A percentile compares a stretch with the other conserved stretches of the same genome.
These are phyloP conservation scores for Blepharisma japonicum DNA, from an alignment of 73 alveolate species.

Conservation along the genomic window DNA sequence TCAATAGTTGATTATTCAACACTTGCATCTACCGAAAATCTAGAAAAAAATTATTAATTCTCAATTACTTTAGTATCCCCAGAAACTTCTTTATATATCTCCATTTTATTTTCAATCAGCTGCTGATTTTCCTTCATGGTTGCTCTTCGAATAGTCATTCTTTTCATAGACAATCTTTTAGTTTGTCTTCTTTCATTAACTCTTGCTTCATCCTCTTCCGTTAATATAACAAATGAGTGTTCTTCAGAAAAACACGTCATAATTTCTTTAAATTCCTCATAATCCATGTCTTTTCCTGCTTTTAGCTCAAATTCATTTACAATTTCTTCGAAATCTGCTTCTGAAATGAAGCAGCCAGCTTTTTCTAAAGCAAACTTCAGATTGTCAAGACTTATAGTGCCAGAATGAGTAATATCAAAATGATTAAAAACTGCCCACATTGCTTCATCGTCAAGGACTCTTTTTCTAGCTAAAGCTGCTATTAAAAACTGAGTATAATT, in stretches of 20 bases:
- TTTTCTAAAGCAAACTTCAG: conserved; percentile 8
- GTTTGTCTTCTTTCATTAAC: too few relatives aligned
- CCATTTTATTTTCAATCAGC: too few relatives aligned
- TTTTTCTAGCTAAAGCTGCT: not conserved
- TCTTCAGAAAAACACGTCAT: conserved; percentile 12
- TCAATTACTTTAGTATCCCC: too few relatives aligned
- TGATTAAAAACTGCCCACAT: conserved; percentile 16
- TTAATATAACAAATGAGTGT: too few relatives aligned
- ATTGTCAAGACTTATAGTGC: not conserved
- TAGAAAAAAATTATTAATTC: too few relatives aligned
- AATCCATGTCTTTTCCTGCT: conserved; percentile 3
- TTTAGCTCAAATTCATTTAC: conserved; percentile 10
- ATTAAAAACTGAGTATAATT: conserved; percentile 18
- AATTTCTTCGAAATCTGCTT: conserved; percentile 12
- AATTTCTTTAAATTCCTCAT: conserved; percentile 21
- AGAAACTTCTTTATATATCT: too few relatives aligned
- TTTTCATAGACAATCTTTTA: too few relatives aligned
- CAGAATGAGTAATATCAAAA: not conserved
- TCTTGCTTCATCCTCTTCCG: too few relatives aligned
- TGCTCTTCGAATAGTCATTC: too few relatives aligned
- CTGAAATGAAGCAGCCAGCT: conserved; percentile 19
- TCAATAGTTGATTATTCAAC: too few relatives aligned
- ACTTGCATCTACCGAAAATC: too few relatives aligned
- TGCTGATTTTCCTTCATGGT: too few relatives aligned
- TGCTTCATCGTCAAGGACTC: not conserved